Percentiles rank a stretch among this genome's conserved stretches.
Conservation (phyloP, 345 rosid species). For the Citrus cavaleriei region DNA sequence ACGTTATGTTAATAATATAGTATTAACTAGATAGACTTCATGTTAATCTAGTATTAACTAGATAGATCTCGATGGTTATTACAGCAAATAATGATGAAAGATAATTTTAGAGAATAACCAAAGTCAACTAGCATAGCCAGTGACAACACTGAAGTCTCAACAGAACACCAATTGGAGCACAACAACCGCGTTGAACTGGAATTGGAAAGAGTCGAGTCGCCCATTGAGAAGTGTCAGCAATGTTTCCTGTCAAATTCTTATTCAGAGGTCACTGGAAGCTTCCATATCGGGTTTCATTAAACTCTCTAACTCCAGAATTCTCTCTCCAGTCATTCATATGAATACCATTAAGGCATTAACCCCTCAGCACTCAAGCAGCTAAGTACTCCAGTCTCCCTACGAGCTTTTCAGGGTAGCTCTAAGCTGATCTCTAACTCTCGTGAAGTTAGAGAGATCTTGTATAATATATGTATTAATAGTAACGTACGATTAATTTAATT, state of each 20-base stretch:
- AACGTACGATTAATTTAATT: no score
- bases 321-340: no score
- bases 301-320: not conserved
- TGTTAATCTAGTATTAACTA: not conserved
- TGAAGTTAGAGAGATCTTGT: no score
- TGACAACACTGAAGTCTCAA: not conserved
- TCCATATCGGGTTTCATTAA: not conserved
- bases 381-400: no score
- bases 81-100: not conserved
- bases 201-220: not conserved
- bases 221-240: not conserved
- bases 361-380: no score
- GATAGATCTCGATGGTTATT: not conserved
- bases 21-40: not conserved
- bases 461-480: no score
- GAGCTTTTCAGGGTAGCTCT: no score
- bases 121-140: not conserved
- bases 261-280: not conserved
- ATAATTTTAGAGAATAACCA: not conserved
- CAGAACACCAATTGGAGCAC: not conserved
- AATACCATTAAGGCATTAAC: no score
- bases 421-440: no score
- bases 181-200: not conserved
- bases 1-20: not conserved
- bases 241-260: not conserved